Evolutionary conservation across 495 filamentous ascomycete genomes (phyloP), one percentile per base, ranked within the genome.

Genomic region (Astrothelium macrocarpum): DNA sequence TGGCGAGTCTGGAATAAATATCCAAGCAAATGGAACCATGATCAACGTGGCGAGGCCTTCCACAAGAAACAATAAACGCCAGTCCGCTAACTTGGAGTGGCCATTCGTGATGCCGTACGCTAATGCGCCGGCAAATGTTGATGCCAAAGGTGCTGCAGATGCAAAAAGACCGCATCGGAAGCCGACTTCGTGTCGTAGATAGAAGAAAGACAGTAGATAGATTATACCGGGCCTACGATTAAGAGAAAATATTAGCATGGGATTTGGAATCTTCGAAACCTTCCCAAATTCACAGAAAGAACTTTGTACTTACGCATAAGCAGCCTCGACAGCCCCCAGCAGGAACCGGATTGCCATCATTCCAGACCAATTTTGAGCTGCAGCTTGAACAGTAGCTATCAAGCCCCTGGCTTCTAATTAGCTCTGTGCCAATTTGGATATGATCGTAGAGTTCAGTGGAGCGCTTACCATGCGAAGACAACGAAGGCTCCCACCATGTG

Each of bases 41-140:
- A 84, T 42, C 36, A 90, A 75, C 1, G 83, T 85, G 1, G 90
- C 89, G 1, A 90, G 66, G 1, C 90, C 90, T 74, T 95, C 90
- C 5, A 92, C 85, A 11, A 95, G 77, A 73, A 95, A 93, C n/a
- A 95, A 73, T 0, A 93, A 71, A 31, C 89, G 81, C 90, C 90
- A 95, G 61, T 82, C 87, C 1, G 85, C 80, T 32, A 94, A 76
- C 14, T 76, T 70, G 1, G 84, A 75, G 70, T 85, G 78, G 0
- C 85, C 85, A 0, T 82, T 86, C 0, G 88, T 91, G 61, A 95
- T 93, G 3, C 85, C 89, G 61, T 89, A 94, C 0, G 90, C 90
- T 5, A 95, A 76, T 3, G 87, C 87, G 31, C 90, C 88, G 0
- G 90, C 88, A 70, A 94, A 94, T 14, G 85, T 87, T 26, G 84